Evolutionary conservation across 768 basidiomycete species (phyloP).

Genomic region (Suillus hirtellus): DNA sequence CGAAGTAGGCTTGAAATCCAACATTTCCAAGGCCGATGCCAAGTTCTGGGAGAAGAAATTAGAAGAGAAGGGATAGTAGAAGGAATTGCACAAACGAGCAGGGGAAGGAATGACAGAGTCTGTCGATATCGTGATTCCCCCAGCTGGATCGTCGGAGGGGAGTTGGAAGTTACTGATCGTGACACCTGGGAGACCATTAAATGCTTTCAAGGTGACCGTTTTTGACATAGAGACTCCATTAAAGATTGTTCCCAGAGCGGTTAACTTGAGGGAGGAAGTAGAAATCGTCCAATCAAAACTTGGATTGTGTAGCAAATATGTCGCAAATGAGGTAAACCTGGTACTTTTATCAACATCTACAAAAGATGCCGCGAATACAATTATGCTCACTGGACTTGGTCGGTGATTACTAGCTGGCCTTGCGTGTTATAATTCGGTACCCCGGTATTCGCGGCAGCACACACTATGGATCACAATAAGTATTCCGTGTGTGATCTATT

Average conservation of each 20-base stretch:
- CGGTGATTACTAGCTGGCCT: slow-evolving; percentile 56
- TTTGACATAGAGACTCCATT: slow-evolving; percentile 64
- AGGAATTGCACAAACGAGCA: slow-evolving; percentile 49
- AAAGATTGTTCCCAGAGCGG: slow-evolving; percentile 68
- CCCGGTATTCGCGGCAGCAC: slow-evolving; percentile 65
- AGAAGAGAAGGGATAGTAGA: slow-evolving; percentile 3
- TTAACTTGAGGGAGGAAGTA: slow-evolving; percentile 60
- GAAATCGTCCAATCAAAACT: slow-evolving; percentile 73
- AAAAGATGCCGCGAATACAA: neutral
- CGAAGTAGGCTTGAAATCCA: slow-evolving; percentile 62
- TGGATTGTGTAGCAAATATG: slow-evolving; percentile 61
- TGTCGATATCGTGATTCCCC: slow-evolving; percentile 71
- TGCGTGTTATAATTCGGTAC: slow-evolving; percentile 61
- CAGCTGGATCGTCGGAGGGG: slow-evolving; percentile 64
- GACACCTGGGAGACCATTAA: slow-evolving; percentile 69
- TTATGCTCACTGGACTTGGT: slow-evolving; percentile 45
- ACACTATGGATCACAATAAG: slow-evolving; percentile 41
- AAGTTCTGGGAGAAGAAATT: slow-evolving; percentile 44
- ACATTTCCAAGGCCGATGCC: slow-evolving; percentile 70
- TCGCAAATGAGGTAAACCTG: slow-evolving; percentile 68
- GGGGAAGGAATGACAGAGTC: slow-evolving; percentile 66
- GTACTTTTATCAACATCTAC: slow-evolving; percentile 4
- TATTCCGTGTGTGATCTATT: neutral
- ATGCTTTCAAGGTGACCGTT: slow-evolving; percentile 63
- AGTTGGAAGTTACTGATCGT: slow-evolving; percentile 71